Conservation (phyloP, 768 basidiomycete genomes). For the Amanita fuliginea region DNA sequence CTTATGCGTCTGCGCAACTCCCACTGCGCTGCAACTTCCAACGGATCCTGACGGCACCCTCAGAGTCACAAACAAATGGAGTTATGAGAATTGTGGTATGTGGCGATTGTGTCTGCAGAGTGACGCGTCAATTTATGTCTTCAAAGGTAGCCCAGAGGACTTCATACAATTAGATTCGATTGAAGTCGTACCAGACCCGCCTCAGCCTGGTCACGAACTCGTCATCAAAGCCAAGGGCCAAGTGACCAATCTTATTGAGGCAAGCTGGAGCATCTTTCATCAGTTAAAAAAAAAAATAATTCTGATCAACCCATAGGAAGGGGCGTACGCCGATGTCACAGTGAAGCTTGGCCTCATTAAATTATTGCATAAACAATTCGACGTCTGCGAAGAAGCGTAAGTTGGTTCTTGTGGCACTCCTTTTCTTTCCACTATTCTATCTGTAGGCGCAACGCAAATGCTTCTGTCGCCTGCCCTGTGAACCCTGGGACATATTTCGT, state of each 20-base stretch:
- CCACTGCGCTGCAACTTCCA: slow-evolving; percentile 14
- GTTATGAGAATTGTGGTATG: slow-evolving; percentile 68
- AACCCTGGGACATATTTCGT: slow-evolving; percentile 60
- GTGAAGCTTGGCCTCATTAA: slow-evolving; percentile 95
- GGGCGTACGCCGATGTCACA: slow-evolving; percentile 78
- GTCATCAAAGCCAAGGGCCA: slow-evolving; percentile 71
- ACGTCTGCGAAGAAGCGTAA: slow-evolving; percentile 91
- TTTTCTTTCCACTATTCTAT: not conserved
- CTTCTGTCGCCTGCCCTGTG: slow-evolving; percentile 78
- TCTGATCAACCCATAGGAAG: slow-evolving; percentile 46
- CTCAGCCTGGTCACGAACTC: slow-evolving; percentile 74
- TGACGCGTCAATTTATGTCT: slow-evolving; percentile 7
- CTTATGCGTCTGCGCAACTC: slow-evolving; percentile 11
- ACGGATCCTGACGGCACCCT: slow-evolving; percentile 16
- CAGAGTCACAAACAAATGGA: slow-evolving; percentile 42
- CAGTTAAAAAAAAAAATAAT: not conserved
- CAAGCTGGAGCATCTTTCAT: slow-evolving; percentile 18
- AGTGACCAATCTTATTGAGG: slow-evolving; percentile 54
- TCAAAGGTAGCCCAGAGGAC: slow-evolving; percentile 33
- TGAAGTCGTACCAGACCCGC: slow-evolving; percentile 74
- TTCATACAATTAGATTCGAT: slow-evolving; percentile 62
- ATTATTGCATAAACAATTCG: slow-evolving; percentile 73
- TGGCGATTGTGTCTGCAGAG: slow-evolving; percentile 4
- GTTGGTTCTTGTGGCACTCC: slow-evolving; percentile 20
- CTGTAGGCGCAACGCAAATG: slow-evolving; percentile 60